Evolutionary conservation across 768 basidiomycete species (phyloP), one percentile per base, ranked within the genome.

Genomic region (Termitomyces sp.): DNA sequence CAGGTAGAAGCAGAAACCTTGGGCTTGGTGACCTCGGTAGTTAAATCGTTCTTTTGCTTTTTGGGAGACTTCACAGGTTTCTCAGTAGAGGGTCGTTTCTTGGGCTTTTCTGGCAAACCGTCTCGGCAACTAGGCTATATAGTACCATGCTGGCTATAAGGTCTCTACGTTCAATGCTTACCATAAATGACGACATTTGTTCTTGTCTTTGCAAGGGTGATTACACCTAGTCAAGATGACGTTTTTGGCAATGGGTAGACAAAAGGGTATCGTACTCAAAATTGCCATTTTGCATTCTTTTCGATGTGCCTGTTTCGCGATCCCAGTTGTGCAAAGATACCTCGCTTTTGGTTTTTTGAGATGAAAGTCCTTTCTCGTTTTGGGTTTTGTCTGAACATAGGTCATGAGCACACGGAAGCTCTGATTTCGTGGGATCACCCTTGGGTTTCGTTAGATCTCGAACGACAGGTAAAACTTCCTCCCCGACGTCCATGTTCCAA

Each of bases 131-230:
- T 94, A 62, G 32, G 34, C 14, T 18, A 27, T 10, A 26, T 27
- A 5, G 3, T 32, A 32, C 20, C 20, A 16, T 27, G n/a, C 47
- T 37, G 22, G 8, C 18, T 27, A n/a, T 10, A 34, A 37, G 13
- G 16, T 53, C 8, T 33, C 14, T 8, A 8, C 16, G 20, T 2
- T 13, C 0, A 30, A 51, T 32, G 59, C 76, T 61, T 62, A 91
- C 92, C 92, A 93, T 36, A 86, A 68, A 74, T 94, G 92, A 26
- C 86, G 82, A 67, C 92, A 94, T 43, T 75, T 78, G 4, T 74
- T 72, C 70, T 92, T 93, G 65, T 91, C 84, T 68, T 88, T 90
- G 78, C 92, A 94, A 22, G 79, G 52, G 63, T 94, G 92, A 63
- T 89, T 89, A 66, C 92, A 94, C 50, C 90, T 91, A 39, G n/a